A percentile compares a stretch with the other conserved stretches of the same genome.
phyloP scores from a whole-genome alignment of 2,329 filamentous ascomycete species.

The Epicoccum nigrum region DNA sequence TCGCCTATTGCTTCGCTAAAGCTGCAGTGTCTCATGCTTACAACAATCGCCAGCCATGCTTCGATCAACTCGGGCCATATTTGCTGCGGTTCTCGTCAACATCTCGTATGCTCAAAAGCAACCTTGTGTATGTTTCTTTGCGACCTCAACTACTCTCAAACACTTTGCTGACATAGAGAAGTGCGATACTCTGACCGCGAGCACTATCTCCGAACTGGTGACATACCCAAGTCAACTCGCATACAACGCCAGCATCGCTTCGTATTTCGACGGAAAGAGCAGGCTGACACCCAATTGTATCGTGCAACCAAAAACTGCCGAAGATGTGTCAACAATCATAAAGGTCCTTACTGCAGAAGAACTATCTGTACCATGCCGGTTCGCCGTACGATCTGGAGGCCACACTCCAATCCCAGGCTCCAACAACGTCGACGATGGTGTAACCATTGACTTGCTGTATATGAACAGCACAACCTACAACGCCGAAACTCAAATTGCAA shows the following conservation, averaged over 20 bases:
- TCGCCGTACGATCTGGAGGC: constrained; percentile 24
- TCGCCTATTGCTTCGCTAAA: too few relatives aligned
- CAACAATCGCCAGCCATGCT: too few relatives aligned
- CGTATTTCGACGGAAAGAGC: constrained; percentile 23
- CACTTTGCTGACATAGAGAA: constrained; percentile 7
- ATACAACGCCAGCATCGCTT: constrained; percentile 18
- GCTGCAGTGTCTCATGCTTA: too few relatives aligned
- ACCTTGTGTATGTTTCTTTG: not conserved
- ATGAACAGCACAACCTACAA: constrained; percentile 19
- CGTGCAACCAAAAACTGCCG: constrained; percentile 20
- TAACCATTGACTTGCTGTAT: constrained; percentile 24
- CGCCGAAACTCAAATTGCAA: not conserved
- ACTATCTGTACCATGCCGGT: constrained; percentile 9
- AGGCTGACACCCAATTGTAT: constrained; percentile 26
- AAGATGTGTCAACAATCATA: constrained; percentile 22
- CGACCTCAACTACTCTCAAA: constrained; percentile 8
- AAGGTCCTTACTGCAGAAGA: constrained; percentile 13
- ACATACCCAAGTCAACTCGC: constrained; percentile 12
- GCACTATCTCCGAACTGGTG: constrained; percentile 9
- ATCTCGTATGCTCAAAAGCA: too few relatives aligned
- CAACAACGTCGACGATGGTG: constrained; percentile 24
- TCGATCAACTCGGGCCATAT: too few relatives aligned
- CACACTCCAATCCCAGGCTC: constrained; percentile 22
- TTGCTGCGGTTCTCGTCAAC: too few relatives aligned
- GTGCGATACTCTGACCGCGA: constrained; percentile 16